Evolutionary conservation across 164 flowering plant genomes (phyloP).

Genomic region (Warburgia ugandensis): DNA sequence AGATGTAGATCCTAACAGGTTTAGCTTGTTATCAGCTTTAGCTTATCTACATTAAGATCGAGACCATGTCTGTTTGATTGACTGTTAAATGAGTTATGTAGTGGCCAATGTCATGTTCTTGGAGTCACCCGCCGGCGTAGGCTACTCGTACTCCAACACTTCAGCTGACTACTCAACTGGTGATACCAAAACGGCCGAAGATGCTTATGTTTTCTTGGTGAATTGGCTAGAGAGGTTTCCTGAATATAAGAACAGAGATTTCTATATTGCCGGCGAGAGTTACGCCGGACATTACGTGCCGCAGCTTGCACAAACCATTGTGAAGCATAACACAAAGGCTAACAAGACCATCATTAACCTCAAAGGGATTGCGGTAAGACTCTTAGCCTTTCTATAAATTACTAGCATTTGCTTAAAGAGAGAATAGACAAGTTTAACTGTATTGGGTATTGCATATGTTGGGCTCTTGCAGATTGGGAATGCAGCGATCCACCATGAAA

Average conservation of each 20-base stretch:
- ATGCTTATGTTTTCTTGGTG: constrained; percentile 45
- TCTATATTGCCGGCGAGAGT: constrained; percentile 68
- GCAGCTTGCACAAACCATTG: constrained; percentile 58
- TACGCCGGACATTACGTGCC: constrained; percentile 73
- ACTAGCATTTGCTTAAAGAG: neutral
- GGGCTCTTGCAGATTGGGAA: constrained; percentile 60
- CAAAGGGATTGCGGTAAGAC: constrained; percentile 42
- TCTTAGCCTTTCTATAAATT: neutral
- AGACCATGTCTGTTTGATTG: neutral
- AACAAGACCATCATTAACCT: constrained; percentile 38
- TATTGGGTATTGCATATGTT: neutral
- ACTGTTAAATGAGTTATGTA: too few relatives aligned
- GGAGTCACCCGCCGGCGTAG: constrained; percentile 72
- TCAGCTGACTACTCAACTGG: constrained; percentile 41
- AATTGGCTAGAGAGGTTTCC: constrained; percentile 78
- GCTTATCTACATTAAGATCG: too few relatives aligned
- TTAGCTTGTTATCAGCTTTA: too few relatives aligned
- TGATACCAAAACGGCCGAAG: constrained; percentile 43
- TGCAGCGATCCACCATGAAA: constrained; percentile 54
- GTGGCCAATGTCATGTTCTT: constrained; percentile 70
- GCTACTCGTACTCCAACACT: constrained; percentile 65
- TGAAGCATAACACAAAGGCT: constrained; percentile 32
- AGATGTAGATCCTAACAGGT: too few relatives aligned
- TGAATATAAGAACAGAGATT: constrained; percentile 53
- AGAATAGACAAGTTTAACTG: too few relatives aligned